Evolutionary conservation across 371 early-diverging fungal genomes (phyloP).

Genomic region (Lichtheimia ornata): DNA sequence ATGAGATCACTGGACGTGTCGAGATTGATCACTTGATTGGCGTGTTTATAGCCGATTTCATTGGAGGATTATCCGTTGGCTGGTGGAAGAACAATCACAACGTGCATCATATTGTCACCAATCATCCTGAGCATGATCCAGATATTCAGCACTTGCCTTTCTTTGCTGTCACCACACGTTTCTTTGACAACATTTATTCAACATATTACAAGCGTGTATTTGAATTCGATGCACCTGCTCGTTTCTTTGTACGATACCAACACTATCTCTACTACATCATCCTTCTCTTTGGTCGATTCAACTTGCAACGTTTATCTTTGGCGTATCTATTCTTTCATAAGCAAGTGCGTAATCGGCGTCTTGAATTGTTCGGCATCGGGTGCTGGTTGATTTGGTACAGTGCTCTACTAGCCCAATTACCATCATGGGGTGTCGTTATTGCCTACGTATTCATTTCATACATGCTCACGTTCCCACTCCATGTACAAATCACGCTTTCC

Average conservation of each 20-base stretch:
- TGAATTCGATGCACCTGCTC: constrained; percentile 76
- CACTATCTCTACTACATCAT: constrained; percentile 87
- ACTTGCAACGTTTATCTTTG: constrained; percentile 83
- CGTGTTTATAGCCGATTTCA: constrained; percentile 75
- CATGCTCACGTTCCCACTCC: constrained; percentile 83
- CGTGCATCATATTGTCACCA: constrained; percentile 92
- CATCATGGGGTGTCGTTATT: constrained; percentile 61
- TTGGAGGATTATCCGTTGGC: constrained; percentile 89
- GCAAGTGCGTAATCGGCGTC: constrained; percentile 67
- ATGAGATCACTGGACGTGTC: constrained; percentile 79
- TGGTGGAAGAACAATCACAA: constrained; percentile 98
- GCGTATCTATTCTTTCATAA: constrained; percentile 60
- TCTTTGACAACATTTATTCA: constrained; percentile 86
- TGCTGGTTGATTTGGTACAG: constrained; percentile 85
- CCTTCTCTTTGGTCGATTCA: constrained; percentile 89
- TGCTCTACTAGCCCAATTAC: constrained; percentile 66
- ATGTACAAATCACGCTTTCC: constrained; percentile 93
- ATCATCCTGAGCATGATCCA: constrained; percentile 91
- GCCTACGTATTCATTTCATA: constrained; percentile 81
- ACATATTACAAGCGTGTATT: constrained; percentile 87
- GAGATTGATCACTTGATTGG: constrained; percentile 82
- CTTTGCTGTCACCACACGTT: constrained; percentile 83
- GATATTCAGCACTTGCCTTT: constrained; percentile 98
- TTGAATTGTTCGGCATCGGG: constrained; percentile 73
- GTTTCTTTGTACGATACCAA: constrained; percentile 77